Evolutionary conservation across 164 flowering plant species (phyloP), one percentile per base, ranked within the genome.

Genomic region (Paratinospora sagittata): DNA sequence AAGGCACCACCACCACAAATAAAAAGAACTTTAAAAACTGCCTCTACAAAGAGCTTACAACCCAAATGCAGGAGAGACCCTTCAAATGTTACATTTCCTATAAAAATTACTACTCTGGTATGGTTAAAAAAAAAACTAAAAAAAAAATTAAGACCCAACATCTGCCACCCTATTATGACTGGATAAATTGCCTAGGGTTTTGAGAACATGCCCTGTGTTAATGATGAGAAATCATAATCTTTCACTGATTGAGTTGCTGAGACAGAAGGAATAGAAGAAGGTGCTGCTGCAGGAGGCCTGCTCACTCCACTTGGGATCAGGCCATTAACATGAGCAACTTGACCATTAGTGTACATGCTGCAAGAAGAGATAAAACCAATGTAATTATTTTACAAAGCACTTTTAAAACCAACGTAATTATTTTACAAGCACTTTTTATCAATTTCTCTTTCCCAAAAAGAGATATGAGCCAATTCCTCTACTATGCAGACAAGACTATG

Each of bases 321-420:
- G 34, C 91, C 89, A 69, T 85, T 84, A 19, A 63, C 69, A 7
- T 87, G 79, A 65, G 78, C 64, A 72, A 49, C 74, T 70, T 84
- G 81, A 24, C 83, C 87, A 76, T 69, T 72, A 26, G 72, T 17
- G 70, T 84, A 77, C 74, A 81, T 72, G 75, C 91, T 86, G 87
- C 76, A 81, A 65, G 24, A 55, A 36, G 52, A 57, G 72, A 68
- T 63, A 52, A 13, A n/a, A 34, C 57, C 5, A 43, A 19, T 26
- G 27, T 61, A 19, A 11, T 61, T 61, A 61, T 24, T 61, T n/a
- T n/a, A n/a, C n/a, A n/a, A n/a, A n/a, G n/a, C n/a, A n/a, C n/a
- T n/a, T n/a, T n/a, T n/a, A n/a, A n/a, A n/a, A n/a, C n/a, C n/a
- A n/a, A n/a, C n/a, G n/a, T n/a, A n/a, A n/a, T n/a, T n/a, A n/a